Percentiles rank a stretch among this genome's conserved stretches.
Evolutionary conservation across 2,329 filamentous ascomycete species (phyloP).

Genomic region (Davidsoniella neocaledoniae): DNA sequence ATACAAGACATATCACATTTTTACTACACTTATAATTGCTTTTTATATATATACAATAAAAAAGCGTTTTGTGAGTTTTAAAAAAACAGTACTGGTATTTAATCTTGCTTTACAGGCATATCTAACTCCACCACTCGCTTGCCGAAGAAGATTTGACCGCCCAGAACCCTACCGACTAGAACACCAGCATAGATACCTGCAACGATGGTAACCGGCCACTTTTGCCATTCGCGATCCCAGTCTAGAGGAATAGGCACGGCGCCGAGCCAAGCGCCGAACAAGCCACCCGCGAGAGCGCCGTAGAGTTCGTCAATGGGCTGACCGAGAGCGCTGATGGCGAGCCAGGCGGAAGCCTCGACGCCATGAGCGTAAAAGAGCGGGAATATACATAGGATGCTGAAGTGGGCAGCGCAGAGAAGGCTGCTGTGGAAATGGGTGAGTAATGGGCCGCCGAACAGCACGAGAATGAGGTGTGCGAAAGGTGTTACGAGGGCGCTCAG

Average conservation of each 20-base stretch:
- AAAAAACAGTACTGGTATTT: neutral
- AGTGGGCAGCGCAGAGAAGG: conserved; percentile 61
- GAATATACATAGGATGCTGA: conserved; percentile 61
- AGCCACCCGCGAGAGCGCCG: conserved; percentile 61
- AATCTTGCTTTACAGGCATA: conserved; percentile 18
- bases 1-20: neutral
- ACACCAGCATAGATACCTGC: conserved; percentile 70
- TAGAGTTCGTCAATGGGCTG: conserved; percentile 70
- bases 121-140: conserved; percentile 22
- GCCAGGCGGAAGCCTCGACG: conserved; percentile 55
- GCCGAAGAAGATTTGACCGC: conserved; percentile 33
- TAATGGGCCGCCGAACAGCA: conserved; percentile 84
- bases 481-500: conserved; percentile 59
- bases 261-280: conserved; percentile 77
- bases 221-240: conserved; percentile 99
- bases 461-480: conserved; percentile 41
- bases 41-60: neutral
- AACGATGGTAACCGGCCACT: conserved; percentile 86
- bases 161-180: conserved; percentile 48
- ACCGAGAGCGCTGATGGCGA: conserved; percentile 46
- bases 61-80: neutral
- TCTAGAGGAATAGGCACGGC: conserved; percentile 91
- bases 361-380: conserved; percentile 78
- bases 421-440: conserved; percentile 69
- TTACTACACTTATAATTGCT: neutral